Evolutionary conservation across 1,284 basidiomycete species (phyloP).

Genomic region (Volvariella surrecta): DNA sequence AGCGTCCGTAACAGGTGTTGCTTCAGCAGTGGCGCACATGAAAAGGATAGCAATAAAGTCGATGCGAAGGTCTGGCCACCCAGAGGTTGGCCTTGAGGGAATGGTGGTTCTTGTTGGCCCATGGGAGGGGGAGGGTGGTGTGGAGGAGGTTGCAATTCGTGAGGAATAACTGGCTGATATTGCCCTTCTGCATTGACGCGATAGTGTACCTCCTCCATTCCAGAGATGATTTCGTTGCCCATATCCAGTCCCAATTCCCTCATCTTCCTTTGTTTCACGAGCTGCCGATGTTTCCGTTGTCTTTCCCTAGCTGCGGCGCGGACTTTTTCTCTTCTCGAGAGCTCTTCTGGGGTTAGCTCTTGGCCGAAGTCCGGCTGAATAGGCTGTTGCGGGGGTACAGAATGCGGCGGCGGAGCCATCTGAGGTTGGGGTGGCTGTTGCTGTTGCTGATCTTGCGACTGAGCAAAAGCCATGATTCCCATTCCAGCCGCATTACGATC

Average conservation of each 20-base stretch:
- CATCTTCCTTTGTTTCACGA: constrained; percentile 71
- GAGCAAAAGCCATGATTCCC: constrained; percentile 28
- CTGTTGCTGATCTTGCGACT: constrained; percentile 14
- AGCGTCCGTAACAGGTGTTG: constrained; percentile 63
- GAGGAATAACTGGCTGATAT: constrained; percentile 47
- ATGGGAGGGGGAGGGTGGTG: constrained; percentile 19
- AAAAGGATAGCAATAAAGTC: constrained; percentile 61
- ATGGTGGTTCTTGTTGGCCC: constrained; percentile 33
- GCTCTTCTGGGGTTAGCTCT: constrained; percentile 54
- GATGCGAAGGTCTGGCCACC: constrained; percentile 69
- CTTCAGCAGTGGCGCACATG: constrained; percentile 62
- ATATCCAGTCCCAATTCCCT: constrained; percentile 69
- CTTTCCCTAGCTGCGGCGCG: constrained; percentile 66
- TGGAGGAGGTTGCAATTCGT: constrained; percentile 34
- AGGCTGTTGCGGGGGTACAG: constrained; percentile 13
- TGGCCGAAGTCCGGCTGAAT: constrained; percentile 18
- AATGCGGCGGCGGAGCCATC: constrained; percentile 13
- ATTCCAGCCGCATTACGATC: constrained; percentile 44
- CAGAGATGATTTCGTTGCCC: constrained; percentile 39
- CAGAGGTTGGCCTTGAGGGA: constrained; percentile 32
- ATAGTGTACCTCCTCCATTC: constrained; percentile 55
- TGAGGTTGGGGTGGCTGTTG: constrained; percentile 21
- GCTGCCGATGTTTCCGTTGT: constrained; percentile 68
- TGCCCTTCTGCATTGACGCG: constrained; percentile 47
- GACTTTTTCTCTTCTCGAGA: constrained; percentile 54